These are phyloP conservation scores for Gastrodia elata DNA, from an alignment of 106 monocot genomes.

Conservation along the genomic window DNA sequence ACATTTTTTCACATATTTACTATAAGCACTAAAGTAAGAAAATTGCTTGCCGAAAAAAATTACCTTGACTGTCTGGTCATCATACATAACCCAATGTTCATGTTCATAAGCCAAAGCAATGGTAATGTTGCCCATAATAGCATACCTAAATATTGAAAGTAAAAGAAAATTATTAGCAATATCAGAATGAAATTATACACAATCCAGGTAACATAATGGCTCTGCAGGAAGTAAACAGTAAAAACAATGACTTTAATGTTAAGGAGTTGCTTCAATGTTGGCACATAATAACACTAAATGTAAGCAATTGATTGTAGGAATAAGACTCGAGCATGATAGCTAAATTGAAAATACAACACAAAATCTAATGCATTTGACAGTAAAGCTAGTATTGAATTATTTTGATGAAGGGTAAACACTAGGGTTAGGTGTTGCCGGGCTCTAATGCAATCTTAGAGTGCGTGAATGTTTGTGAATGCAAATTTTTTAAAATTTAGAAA, in stretches of 20 bases:
- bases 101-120: conserved; percentile 74
- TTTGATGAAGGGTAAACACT: neutral
- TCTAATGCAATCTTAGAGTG: no score
- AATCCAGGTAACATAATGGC: neutral
- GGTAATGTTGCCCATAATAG: conserved; percentile 91
- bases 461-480: no score
- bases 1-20: neutral
- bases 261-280: neutral
- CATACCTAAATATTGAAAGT: conserved; percentile 47
- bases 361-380: neutral
- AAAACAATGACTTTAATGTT: neutral
- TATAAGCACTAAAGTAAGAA: neutral
- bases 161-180: neutral
- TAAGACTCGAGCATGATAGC: neutral
- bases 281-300: neutral
- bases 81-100: conserved; percentile 74
- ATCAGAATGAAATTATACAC: neutral
- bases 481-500: no score
- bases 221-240: neutral
- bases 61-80: conserved; percentile 85
- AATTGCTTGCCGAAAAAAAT: neutral
- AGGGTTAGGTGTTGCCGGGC: no score
- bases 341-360: neutral
- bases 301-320: neutral
- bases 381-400: neutral